Percentiles rank a stretch among this genome's conserved stretches.
phyloP scores from a whole-genome alignment of 129 eudicot species.

The Artemisia tridentata region DNA sequence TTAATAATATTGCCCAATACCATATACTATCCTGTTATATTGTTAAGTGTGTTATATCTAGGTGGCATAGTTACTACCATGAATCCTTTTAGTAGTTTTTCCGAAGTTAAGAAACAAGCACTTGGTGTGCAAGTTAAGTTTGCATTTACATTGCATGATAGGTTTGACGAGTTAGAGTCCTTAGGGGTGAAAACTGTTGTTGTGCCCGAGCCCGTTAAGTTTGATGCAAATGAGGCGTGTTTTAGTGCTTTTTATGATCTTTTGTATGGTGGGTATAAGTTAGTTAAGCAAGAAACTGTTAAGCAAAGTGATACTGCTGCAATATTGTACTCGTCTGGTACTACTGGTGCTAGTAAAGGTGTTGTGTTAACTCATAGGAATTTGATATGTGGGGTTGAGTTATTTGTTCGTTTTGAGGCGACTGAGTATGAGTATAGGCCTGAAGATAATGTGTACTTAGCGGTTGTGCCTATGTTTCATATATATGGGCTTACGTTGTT shows the following conservation, averaged over 20 bases:
- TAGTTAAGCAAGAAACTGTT: slow-evolving; percentile 37
- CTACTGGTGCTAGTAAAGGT: slow-evolving; percentile 79
- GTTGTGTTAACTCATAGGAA: slow-evolving; percentile 73
- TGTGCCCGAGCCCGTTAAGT: slow-evolving; percentile 41
- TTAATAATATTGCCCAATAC: slow-evolving; percentile 68
- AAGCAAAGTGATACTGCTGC: slow-evolving; percentile 77
- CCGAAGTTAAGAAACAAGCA: slow-evolving; percentile 64
- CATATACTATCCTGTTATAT: slow-evolving; percentile 53
- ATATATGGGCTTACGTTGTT: slow-evolving; percentile 74
- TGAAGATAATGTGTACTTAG: slow-evolving; percentile 59
- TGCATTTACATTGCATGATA: slow-evolving; percentile 42
- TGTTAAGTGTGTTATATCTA: slow-evolving; percentile 54
- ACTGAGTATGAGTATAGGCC: slow-evolving; percentile 38
- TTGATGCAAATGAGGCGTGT: slow-evolving; percentile 3
- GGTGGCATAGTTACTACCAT: slow-evolving; percentile 75
- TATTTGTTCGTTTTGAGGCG: slow-evolving; percentile 79
- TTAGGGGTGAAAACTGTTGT: slow-evolving; percentile 43
- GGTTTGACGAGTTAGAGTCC: slow-evolving; percentile 31
- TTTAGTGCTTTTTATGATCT: slow-evolving; percentile 37
- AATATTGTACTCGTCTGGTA: slow-evolving; percentile 86
- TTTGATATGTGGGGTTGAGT: slow-evolving; percentile 62
- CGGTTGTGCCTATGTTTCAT: slow-evolving; percentile 87
- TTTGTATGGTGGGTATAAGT: slow-evolving; percentile 37
- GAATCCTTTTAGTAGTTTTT: slow-evolving; percentile 70
- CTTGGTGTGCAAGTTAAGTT: slow-evolving; percentile 38